Base-by-base conservation (phyloP, 2,329 filamentous ascomycete genomes). In the Ascochyta rabiei region DNA sequence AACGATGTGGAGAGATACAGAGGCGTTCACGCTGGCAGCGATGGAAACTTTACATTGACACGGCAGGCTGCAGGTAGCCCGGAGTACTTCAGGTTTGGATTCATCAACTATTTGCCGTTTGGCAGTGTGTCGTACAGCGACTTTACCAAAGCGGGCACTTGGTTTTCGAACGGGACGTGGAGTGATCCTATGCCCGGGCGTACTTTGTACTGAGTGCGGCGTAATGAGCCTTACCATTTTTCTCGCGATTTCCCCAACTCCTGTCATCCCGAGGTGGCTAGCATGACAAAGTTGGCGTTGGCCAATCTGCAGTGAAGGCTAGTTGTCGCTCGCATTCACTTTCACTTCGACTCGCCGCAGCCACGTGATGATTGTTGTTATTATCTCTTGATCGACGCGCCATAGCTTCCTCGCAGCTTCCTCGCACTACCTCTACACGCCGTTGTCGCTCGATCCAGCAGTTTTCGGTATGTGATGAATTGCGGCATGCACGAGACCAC, bases 1-100 rank as follows among this genome's bases (percentile, higher is more conserved):
- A 95, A 96, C 67, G 91, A 96, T 66, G 91, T 96, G 0, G 91
- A 96, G 75, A 80, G 90, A 23, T 91, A 89, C 71, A 79, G 89
- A 33, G 52, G 46, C 4, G 31, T 50, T 5, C n/a, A 84, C 84
- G 6, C 91, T 86, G 66, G 78, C 16, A 86, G 86, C 35, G 79
- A 80, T 33, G 68, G 63, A 1, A 70, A 62, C 12, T 89, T 89
- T 55, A 80, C 82, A 0, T 90, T 88, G 86, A 75, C 72, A 1
- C 80, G 86, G 55, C 76, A 80, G 23, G 74, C 59, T 62, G 55
- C 13, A 7, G 48, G 59, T 6, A 34, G 49, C 9, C 61, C 64
- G 0, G 69, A 73, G 53, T 76, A 69, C 48, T 76, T 77, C 47
- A 42, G 75, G 2, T 72, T 76, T 51, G 68, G 67, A 4, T 71